Conservation (phyloP, 371 early-diverging fungal genomes). For the Coelomomyces lativittatus region DNA sequence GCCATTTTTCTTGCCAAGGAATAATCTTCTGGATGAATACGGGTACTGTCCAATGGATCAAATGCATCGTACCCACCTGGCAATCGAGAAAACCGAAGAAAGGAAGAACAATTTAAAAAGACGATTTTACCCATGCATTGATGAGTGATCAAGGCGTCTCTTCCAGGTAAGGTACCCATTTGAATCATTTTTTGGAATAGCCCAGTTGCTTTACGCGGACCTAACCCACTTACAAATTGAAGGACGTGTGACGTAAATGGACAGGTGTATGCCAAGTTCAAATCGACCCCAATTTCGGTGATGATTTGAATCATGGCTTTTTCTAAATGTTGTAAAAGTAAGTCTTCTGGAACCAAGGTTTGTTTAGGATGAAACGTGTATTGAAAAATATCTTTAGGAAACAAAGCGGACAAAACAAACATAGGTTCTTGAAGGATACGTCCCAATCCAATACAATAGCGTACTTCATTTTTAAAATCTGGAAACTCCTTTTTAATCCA, state of each 20-base stretch:
- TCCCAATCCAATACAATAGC: constrained; percentile 75
- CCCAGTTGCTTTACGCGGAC: constrained; percentile 74
- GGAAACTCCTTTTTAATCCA: constrained; percentile 55
- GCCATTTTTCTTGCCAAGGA: constrained; percentile 90
- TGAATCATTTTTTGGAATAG: constrained; percentile 36
- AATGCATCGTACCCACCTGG: constrained; percentile 14
- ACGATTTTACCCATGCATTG: constrained; percentile 49
- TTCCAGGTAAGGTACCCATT: constrained; percentile 19
- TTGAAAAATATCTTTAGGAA: constrained; percentile 41
- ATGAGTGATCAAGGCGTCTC: constrained; percentile 53
- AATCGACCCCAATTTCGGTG: constrained; percentile 67
- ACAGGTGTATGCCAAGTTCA: constrained; percentile 54
- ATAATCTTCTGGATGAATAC: constrained; percentile 90
- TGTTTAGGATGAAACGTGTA: constrained; percentile 61
- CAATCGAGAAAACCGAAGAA: constrained; percentile 74
- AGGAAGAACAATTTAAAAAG: constrained; percentile 83
- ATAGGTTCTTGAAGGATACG: constrained; percentile 70
- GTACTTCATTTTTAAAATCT: constrained; percentile 42
- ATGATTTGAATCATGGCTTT: constrained; percentile 75
- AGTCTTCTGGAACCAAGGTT: constrained; percentile 43
- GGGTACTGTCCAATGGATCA: constrained; percentile 75
- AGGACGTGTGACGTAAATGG: constrained; percentile 52
- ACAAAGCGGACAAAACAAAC: constrained; percentile 62
- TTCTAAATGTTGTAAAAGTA: constrained; percentile 45
- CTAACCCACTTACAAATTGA: constrained; percentile 81